phyloP scores from a whole-genome alignment of 2,329 filamentous ascomycete species.

The Xylariaceae sp. region DNA sequence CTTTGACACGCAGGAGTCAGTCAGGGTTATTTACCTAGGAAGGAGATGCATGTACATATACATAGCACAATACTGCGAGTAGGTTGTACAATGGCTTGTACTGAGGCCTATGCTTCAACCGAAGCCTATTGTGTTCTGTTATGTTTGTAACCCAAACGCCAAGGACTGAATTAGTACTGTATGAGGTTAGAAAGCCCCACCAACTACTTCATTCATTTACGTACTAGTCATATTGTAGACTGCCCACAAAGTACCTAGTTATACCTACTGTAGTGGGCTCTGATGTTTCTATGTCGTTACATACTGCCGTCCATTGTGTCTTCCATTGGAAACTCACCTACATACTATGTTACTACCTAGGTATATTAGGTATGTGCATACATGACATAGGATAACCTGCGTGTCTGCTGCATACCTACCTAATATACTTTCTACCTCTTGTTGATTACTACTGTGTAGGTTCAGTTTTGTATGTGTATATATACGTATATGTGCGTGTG shows the following conservation, averaged over 20 bases:
- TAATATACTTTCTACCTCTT: constrained; percentile 9
- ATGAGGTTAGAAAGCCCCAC: constrained; percentile 15
- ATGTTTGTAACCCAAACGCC: constrained; percentile 11
- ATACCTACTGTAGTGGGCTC: no score
- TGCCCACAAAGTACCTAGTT: no score
- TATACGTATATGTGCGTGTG: neutral
- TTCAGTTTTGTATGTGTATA: neutral
- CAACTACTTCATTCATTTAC: neutral
- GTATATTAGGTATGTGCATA: no score
- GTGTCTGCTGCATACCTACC: constrained; percentile 21
- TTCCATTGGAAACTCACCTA: constrained; percentile 21
- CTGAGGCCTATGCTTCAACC: constrained; percentile 7
- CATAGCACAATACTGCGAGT: neutral
- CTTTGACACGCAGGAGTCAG: constrained; percentile 22
- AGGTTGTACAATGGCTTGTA: constrained; percentile 2
- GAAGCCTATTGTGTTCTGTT: neutral
- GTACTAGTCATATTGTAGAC: neutral
- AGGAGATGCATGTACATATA: constrained; percentile 16
- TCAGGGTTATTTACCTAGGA: constrained; percentile 19
- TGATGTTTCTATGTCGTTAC: neutral
- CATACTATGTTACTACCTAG: no score
- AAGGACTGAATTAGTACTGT: constrained; percentile 18
- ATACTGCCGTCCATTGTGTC: neutral
- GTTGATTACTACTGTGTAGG: neutral
- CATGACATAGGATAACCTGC: neutral